Percentiles rank a stretch among this genome's conserved stretches.
Evolutionary conservation across 116 monocot genomes (phyloP).

Genomic region (Zostera marina): DNA sequence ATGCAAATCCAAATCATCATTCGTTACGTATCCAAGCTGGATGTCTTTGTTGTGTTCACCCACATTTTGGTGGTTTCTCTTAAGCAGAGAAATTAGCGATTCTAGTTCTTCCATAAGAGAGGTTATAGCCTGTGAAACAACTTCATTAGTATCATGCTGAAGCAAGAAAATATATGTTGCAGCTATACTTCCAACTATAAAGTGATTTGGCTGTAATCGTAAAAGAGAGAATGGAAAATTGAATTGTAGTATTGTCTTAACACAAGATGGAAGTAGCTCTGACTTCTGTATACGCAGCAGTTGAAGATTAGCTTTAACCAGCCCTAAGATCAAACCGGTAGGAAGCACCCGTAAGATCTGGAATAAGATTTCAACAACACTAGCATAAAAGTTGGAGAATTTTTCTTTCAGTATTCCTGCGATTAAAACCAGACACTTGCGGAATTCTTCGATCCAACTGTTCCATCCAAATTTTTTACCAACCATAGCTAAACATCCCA

Average conservation of each 20-base stretch:
- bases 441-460: constrained; percentile 42
- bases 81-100: constrained; percentile 36
- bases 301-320: constrained; percentile 59
- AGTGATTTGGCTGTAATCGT: constrained; percentile 67
- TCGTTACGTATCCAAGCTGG: constrained; percentile 6
- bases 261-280: constrained; percentile 42
- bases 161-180: constrained; percentile 60
- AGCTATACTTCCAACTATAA: constrained; percentile 46
- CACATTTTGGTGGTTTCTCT: constrained; percentile 6
- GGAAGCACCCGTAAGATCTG: constrained; percentile 35
- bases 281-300: constrained; percentile 55
- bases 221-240: constrained; percentile 53
- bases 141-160: constrained; percentile 35
- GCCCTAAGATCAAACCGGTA: constrained; percentile 26
- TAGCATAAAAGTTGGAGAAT: constrained; percentile 43
- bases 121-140: constrained; percentile 42
- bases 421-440: constrained; percentile 58
- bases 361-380: constrained; percentile 49
- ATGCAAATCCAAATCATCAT: constrained; percentile 2
- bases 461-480: constrained; percentile 47
- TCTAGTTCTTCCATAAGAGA: constrained; percentile 59
- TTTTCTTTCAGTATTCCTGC: constrained; percentile 64
- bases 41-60: not conserved
- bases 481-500: constrained; percentile 39
- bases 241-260: constrained; percentile 44